Conservation (phyloP, 331 rosid genomes). For the Rosa hybrid region DNA sequence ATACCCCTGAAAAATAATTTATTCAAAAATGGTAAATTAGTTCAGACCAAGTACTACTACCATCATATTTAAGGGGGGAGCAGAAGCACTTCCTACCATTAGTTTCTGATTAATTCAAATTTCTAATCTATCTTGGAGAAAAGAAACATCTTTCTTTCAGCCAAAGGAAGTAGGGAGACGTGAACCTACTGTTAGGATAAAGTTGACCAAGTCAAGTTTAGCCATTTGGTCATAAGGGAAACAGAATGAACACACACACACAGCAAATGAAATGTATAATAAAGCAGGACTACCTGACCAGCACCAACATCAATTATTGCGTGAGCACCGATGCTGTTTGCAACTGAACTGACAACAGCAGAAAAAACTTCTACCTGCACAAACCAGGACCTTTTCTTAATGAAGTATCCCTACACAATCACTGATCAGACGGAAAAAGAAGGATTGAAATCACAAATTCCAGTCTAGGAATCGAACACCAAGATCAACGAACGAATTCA, state of each 20-base stretch:
- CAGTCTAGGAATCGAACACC: background rate
- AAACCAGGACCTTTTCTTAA: constrained; percentile 2
- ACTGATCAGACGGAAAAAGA: background rate
- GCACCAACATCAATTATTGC: constrained; percentile 88
- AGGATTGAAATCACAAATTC: constrained; percentile 1
- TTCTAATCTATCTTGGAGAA: background rate
- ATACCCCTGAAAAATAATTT: constrained; percentile 66
- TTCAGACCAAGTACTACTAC: background rate
- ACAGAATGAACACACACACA: background rate
- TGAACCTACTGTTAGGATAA: background rate
- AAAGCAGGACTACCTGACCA: constrained; percentile 68
- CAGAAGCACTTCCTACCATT: background rate
- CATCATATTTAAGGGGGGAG: background rate
- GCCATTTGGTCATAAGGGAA: background rate
- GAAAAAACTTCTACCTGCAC: constrained; percentile 82
- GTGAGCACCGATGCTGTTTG: constrained; percentile 48
- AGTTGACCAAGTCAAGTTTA: background rate
- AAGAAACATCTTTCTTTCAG: background rate
- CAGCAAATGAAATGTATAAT: constrained; percentile 20
- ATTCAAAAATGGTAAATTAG: background rate
- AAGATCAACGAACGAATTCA: background rate
- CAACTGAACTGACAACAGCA: constrained; percentile 56
- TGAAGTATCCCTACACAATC: background rate
- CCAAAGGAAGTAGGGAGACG: constrained; percentile 4
- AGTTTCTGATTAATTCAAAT: constrained; percentile 3